Base-by-base conservation (phyloP, 306 rosid species). In the Inga laurina region DNA sequence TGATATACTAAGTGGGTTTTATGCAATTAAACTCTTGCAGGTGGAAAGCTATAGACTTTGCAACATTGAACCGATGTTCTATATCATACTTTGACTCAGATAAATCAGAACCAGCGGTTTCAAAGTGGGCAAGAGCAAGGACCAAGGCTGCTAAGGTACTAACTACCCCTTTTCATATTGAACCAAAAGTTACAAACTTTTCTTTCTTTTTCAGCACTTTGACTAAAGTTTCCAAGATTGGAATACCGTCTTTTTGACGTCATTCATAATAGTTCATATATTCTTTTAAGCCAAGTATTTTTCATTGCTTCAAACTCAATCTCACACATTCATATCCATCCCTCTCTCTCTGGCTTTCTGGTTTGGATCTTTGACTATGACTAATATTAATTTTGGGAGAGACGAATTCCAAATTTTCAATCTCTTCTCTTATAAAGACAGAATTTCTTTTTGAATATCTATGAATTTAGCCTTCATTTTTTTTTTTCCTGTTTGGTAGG, bases 41-140 rank as follows among this genome's bases (percentile, higher is more conserved):
- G 97, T 91, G 98, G 98, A 93, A 89, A 85, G 97, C 91, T 68
- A 84, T 92, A 71, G 90, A 90, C 69, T 86, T 75, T 59, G 90
- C 90, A 30, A 85, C 94, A 66, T 88, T 89, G n/a, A 76, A 78
- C 73, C 82, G 75, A 77, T 88, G 87, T 65, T 91, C 91, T 2
- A 84, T 85, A 75, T 91, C 97, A 19, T 88, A 88, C 77, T 88
- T 88, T 69, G 87, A 88, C 30, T 85, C 91, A 35, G 87, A 88
- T 74, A 89, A 78, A 83, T 82, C 97, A 59, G 91, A 94, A 87
- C 83, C 91, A 12, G 85, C 91, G 19, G 67, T 88, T 75, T 91
- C 93, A 13, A 86, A 85, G 83, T 93, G 97, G 97, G 79, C 89
- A 19, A 82, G 90, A 67, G 97, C 94, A 0, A 86, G 90, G 79